Base-by-base conservation (phyloP, 2,329 filamentous ascomycete species). In the Calonectria pauciramosa region DNA sequence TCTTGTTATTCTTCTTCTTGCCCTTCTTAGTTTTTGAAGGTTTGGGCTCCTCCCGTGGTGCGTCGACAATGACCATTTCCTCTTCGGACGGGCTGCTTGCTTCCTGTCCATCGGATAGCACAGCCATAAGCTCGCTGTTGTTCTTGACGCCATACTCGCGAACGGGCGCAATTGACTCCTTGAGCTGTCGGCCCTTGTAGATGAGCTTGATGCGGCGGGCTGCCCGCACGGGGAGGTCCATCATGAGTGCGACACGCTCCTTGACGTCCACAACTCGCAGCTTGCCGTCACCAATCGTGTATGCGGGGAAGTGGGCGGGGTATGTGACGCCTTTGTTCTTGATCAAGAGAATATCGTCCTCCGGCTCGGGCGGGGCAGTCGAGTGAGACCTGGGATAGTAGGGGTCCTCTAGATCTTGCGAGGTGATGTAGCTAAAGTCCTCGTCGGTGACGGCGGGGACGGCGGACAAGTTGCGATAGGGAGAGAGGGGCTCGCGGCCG, bases 371-470 rank as follows among this genome's bases (percentile, higher is more conserved):
- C 56, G 84, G 79, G 49, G 80, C 79, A 10, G 82, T 80, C 34
- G 85, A 83, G 64, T 81, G 82, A 52, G 83, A 81, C 66, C 84
- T 84, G 34, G 86, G 84, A 72, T 88, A 86, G 75, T 89, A 88
- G 81, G 79, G 77, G 80, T 84, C 80, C 74, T 91, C 88, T 49
- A 96, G 84, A 80, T 96, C 94, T 80, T 94, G 91, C 34, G 93
- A 92, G n/a, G 94, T 95, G 82, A 96, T 96, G 87, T 96, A 96
- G 82, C 92, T 93, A 84, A 93, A 96, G 86, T 96, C 94, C 41
- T 93, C 91, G 78, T 95, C 93, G 79, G 91, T 94, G 74, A 96
- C 92, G 77, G 92, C 89, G 38, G 92, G 90, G 13, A 89, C 85
- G 52, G 88, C 87, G 59, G 86, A 83, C 73, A 85, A 81, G 41